Conservation (phyloP, 2,329 filamentous ascomycete species). For the Chrysoporthe puriensis region DNA sequence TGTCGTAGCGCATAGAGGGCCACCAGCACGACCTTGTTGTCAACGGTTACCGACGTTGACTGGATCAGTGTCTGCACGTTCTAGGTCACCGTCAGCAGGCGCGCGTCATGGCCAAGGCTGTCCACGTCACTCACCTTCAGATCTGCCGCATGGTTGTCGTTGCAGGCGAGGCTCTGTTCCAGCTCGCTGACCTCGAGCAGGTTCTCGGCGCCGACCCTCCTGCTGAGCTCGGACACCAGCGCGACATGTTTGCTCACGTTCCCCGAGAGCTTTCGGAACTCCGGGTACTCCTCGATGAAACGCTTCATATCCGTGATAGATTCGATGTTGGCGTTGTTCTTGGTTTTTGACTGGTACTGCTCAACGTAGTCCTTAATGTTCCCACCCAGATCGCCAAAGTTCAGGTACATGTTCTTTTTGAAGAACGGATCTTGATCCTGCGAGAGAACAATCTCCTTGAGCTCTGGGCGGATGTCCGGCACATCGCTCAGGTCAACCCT, state of each 20-base stretch:
- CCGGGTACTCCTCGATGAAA: constrained; percentile 98
- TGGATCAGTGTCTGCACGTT: constrained; percentile 86
- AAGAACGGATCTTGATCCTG: constrained; percentile 99
- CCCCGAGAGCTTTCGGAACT: constrained; percentile 94
- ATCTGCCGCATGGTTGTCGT: constrained; percentile 90
- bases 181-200: constrained; percentile 96
- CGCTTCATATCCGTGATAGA: constrained; percentile 99
- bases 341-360: constrained; percentile 97
- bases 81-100: constrained; percentile 44
- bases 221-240: constrained; percentile 88
- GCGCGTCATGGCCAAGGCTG: background rate
- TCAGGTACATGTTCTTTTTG: constrained; percentile 98
- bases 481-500: constrained; percentile 85
- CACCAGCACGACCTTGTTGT: constrained; percentile 87
- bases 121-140: constrained; percentile 67
- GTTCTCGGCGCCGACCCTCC: constrained; percentile 82
- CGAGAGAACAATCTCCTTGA: constrained; percentile 92
- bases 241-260: constrained; percentile 99
- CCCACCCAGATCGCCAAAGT: constrained; percentile 92
- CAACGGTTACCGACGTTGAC: constrained; percentile 72
- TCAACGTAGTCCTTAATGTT: constrained; percentile 99
- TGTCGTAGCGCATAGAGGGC: constrained; percentile 96
- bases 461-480: constrained; percentile 80
- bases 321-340: constrained; percentile 93
- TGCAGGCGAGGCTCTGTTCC: constrained; percentile 95